Base-by-base conservation (phyloP, 148 eudicot genomes). In the Chenopodium quinoa region DNA sequence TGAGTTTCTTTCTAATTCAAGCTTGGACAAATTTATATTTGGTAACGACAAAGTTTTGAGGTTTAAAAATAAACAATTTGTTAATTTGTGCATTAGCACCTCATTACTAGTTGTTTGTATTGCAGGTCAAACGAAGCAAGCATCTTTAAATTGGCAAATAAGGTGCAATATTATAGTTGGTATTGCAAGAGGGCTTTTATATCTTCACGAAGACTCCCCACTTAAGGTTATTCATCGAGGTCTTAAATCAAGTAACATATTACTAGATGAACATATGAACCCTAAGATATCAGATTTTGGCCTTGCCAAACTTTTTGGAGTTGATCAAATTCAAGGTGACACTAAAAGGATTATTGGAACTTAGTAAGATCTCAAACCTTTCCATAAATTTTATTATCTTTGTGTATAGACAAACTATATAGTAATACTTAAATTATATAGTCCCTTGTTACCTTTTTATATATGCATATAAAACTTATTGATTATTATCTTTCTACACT, bases 261-360 rank as follows among this genome's bases (percentile, higher is more conserved):
- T 88, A 9, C 56, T 88, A 5, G 89, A 88, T 68, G 74, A 76
- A 17, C 67, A 27, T 9, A 80, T 86, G 84, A 83, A 83, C 27
- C 79, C 89, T 16, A 88, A 88, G 52, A 83, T 86, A 29, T 71
- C 89, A 25, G 91, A 86, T 79, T 88, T 88, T 76, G 91, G 90
- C 19, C 32, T 84, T 14, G 90, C 89, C 29, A 86, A 78, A 32
- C 78, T 86, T n/a, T 88, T 84, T 66, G 81, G 67, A 3, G 78
- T 66, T 6, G 87, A 78, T 69, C 77, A 84, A 80, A 86, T 77
- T 19, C 77, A 71, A 29, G 84, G 77, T 4, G 77, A 82, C 34
- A 82, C 75, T 16, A 64, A 48, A 40, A 81, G 83, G 29, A 75
- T 81, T 65, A 73, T 46, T 7, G 83, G 78, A 7, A 83, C 86